Conservation (phyloP, 2,329 filamentous ascomycete species). For the Nigrograna mackinnonii region DNA sequence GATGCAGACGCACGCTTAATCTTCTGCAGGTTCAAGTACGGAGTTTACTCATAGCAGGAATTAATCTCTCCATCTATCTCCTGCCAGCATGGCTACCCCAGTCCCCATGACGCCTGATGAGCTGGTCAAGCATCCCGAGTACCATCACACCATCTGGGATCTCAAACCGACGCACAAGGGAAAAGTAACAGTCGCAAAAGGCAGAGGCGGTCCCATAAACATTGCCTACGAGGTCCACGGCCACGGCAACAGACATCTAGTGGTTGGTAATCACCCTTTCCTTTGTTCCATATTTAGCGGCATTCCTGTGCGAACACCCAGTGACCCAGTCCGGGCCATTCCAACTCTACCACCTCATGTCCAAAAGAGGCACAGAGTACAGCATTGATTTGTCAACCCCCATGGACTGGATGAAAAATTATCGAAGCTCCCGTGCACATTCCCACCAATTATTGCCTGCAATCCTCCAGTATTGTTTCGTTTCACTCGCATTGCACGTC, state of each 20-base stretch:
- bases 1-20: too few species aligned
- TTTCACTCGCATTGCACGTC: slow-evolving; percentile 41
- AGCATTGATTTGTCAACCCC: slow-evolving; percentile 24
- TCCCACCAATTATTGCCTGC: slow-evolving; percentile 12
- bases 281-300: slow-evolving; percentile 5
- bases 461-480: slow-evolving; percentile 30
- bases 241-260: slow-evolving; percentile 69
- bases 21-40: too few species aligned
- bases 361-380: slow-evolving; percentile 17
- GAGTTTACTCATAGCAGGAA: too few species aligned
- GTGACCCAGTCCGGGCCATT: too few species aligned
- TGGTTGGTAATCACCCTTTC: slow-evolving; percentile 60
- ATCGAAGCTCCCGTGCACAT: not conserved
- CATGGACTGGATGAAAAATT: not conserved
- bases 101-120: slow-evolving; percentile 57
- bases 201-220: slow-evolving; percentile 73
- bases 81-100: slow-evolving; percentile 11
- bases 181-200: slow-evolving; percentile 65
- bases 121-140: slow-evolving; percentile 68
- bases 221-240: slow-evolving; percentile 84
- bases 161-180: slow-evolving; percentile 69
- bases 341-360: slow-evolving; percentile 6
- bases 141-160: slow-evolving; percentile 67
- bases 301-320: not conserved
- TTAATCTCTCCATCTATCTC: too few species aligned